Percentiles rank a stretch among this genome's conserved stretches.
Conservation (phyloP, 352 stramenopile species). For the Phytopythium boreale region DNA sequence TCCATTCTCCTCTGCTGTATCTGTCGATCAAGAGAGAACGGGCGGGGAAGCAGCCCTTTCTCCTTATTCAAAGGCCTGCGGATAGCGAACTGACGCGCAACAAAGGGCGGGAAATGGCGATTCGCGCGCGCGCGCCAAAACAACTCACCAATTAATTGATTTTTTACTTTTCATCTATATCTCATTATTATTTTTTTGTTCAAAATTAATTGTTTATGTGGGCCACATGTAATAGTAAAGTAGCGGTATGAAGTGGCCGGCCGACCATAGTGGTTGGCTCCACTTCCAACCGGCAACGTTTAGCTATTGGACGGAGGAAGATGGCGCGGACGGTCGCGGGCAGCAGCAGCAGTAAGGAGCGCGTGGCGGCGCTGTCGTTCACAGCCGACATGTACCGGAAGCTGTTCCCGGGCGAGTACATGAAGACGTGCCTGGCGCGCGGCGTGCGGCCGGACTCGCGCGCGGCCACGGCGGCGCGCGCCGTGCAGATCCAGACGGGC, state of each 20-base stretch:
- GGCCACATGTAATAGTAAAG: neutral
- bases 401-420: constrained; percentile 74
- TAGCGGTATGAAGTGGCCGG: neutral
- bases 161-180: no score
- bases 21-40: no score
- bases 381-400: constrained; percentile 68
- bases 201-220: neutral
- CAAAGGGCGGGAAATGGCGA: neutral
- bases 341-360: constrained; percentile 5
- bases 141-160: no score
- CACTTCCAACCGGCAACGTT: neutral
- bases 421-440: constrained; percentile 55
- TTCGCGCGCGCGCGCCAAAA: neutral
- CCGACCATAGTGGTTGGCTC: neutral
- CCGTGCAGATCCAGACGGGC: constrained; percentile 63
- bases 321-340: neutral
- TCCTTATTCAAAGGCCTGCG: no score
- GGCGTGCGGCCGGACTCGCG: constrained; percentile 62
- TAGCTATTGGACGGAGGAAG: neutral
- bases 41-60: no score
- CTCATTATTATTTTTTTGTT: neutral
- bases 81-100: neutral
- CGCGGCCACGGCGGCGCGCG: constrained; percentile 34
- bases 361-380: constrained; percentile 46
- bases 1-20: neutral